Percentiles rank a stretch among this genome's conserved stretches.
Evolutionary conservation across 177 flowering plant species (phyloP).

Genomic region (Tripterygium wilfordii): DNA sequence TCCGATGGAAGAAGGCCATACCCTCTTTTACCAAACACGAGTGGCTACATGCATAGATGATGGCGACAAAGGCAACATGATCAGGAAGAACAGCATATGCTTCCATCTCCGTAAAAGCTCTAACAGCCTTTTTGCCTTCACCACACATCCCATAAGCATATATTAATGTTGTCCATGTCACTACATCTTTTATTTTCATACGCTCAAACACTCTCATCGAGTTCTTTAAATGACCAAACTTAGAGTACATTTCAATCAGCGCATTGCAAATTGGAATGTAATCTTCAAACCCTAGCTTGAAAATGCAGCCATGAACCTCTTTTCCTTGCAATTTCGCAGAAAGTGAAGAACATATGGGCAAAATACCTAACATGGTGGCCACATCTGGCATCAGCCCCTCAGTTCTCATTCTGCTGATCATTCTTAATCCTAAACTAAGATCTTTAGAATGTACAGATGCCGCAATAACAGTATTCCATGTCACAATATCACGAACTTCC

Average conservation of each 20-base stretch:
- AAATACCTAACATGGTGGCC: constrained; percentile 34
- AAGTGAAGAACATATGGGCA: constrained; percentile 45
- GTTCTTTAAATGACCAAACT: constrained; percentile 38
- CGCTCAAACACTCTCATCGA: constrained; percentile 30
- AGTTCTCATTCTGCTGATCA: constrained; percentile 32
- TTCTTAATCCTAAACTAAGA: constrained; percentile 32
- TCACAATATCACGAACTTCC: constrained; percentile 33
- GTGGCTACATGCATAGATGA: constrained; percentile 62
- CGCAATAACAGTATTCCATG: constrained; percentile 53
- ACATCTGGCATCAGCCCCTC: constrained; percentile 30
- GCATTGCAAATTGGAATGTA: constrained; percentile 43
- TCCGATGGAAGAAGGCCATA: constrained; percentile 28
- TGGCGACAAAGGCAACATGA: constrained; percentile 39
- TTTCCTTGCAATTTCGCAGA: constrained; percentile 46
- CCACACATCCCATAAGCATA: constrained; percentile 61
- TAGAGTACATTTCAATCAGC: constrained; percentile 58
- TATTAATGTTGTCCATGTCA: constrained; percentile 52
- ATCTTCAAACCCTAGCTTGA: constrained; percentile 35
- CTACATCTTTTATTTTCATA: constrained; percentile 46
- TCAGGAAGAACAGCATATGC: constrained; percentile 38
- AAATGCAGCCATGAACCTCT: constrained; percentile 46
- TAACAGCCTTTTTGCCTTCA: constrained; percentile 46
- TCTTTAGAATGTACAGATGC: constrained; percentile 35
- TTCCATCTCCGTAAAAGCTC: constrained; percentile 41
- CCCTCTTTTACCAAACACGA: constrained; percentile 57